Base-by-base conservation (phyloP, 2,329 filamentous ascomycete genomes). In the Myriosclerotinia curreyana region DNA sequence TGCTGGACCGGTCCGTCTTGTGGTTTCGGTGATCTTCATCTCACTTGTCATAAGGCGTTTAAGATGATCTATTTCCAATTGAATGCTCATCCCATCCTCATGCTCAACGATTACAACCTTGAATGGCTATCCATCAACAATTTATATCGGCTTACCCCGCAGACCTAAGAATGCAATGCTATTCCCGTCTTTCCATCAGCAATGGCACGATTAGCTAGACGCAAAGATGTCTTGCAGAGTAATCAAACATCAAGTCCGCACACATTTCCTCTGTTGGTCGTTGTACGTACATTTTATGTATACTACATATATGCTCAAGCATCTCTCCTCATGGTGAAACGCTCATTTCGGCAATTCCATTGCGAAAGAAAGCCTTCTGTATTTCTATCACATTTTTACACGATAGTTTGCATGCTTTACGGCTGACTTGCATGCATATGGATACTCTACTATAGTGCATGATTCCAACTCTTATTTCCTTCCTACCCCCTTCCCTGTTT, bases 361-460 rank as follows among this genome's bases (percentile, higher is more conserved):
- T 40, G 58, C 46, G 22, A 60, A 34, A 17, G 12, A 46, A 44
- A 44, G 48, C 15, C 49, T 55, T 54, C 38, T 25, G 49, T 54
- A 36, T 12, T 44, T 62, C 49, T 59, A 54, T 44, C 49, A 36
- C 15, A 54, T 25, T 34, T 53, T 56, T 20, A 62, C 46, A 49
- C 46, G 25, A 58, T 42, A 58, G 25, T 46, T 58, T 31, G 54
- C 54, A 58, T 58, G 15, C 6, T 22, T 34, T 58, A 56, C 50
- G 25, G 60, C 60, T 62, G 40, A 62, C 60, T 48, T 62, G 50
- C 60, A 62, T 56, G 25, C 59, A 56, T 56, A 9, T 55, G 51
- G n/a, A 31, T 5, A 40, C 31, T 53, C 38, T 31, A 28, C 40
- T 31, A 28, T 22, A 55, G 14, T 25, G 5, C 5, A 15, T 14